These are phyloP conservation scores for Macrolepiota dolichaula DNA, from an alignment of 768 basidiomycete genomes.

Conservation along the genomic window DNA sequence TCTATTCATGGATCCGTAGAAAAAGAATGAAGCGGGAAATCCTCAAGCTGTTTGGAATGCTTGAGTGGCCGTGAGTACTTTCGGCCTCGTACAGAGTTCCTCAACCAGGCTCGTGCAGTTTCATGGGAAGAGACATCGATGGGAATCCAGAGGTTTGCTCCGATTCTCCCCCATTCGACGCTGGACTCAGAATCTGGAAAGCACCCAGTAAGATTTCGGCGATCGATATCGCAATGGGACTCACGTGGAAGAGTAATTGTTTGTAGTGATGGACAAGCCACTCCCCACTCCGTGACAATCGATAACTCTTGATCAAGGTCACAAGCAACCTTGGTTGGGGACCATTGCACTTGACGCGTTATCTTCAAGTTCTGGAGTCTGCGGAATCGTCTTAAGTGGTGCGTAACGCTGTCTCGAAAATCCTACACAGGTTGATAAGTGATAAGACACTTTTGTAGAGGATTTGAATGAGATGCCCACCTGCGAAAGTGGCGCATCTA, in stretches of 20 bases:
- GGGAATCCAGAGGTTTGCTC: slow-evolving; percentile 14
- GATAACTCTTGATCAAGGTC: slow-evolving; percentile 31
- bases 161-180: slow-evolving; percentile 22
- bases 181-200: slow-evolving; percentile 20
- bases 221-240: slow-evolving; percentile 11
- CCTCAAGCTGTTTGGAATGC: slow-evolving; percentile 3
- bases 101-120: slow-evolving; percentile 4
- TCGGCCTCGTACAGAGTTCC: not conserved
- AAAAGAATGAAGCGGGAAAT: not conserved
- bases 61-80: not conserved
- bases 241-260: slow-evolving; percentile 35
- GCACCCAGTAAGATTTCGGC: not conserved
- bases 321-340: slow-evolving; percentile 23
- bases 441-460: not conserved
- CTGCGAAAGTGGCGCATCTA: slow-evolving; percentile 26
- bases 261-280: slow-evolving; percentile 29
- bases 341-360: slow-evolving; percentile 30
- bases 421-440: slow-evolving; percentile 8
- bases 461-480: slow-evolving; percentile 17
- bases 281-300: slow-evolving; percentile 35
- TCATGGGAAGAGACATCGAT: not conserved
- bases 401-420: slow-evolving; percentile 25
- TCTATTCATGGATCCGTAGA: not conserved
- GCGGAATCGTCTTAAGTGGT: slow-evolving; percentile 27
- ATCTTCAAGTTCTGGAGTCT: slow-evolving; percentile 28